A percentile compares a stretch with the other conserved stretches of the same genome.
Evolutionary conservation across 1,284 basidiomycete genomes (phyloP).

Genomic region (Rugosomyces carneus): DNA sequence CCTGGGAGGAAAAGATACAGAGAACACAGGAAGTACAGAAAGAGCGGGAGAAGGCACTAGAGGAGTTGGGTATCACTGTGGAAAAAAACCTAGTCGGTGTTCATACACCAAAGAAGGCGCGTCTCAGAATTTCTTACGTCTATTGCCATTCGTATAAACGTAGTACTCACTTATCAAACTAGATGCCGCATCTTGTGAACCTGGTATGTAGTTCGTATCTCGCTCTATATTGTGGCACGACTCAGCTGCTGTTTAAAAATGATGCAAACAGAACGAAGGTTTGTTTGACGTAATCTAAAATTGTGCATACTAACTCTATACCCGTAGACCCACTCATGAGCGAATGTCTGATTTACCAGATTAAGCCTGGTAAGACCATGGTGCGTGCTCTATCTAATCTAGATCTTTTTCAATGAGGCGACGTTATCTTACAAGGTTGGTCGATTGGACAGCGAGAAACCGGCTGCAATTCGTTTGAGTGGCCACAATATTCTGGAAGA

Average conservation of each 20-base stretch:
- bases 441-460: conserved; percentile 71
- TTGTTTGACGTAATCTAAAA: conserved; percentile 17
- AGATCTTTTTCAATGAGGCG: neutral
- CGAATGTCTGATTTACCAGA: conserved; percentile 91
- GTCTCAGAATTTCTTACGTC: conserved; percentile 18
- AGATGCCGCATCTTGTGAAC: conserved; percentile 95
- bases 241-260: conserved; percentile 20
- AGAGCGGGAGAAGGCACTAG: conserved; percentile 93
- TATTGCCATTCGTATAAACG: conserved; percentile 14
- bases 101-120: conserved; percentile 95
- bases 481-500: conserved; percentile 89
- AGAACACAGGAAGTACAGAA: conserved; percentile 94
- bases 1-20: conserved; percentile 95
- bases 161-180: conserved; percentile 16
- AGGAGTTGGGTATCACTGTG: conserved; percentile 95
- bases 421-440: conserved; percentile 51
- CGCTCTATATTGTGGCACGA: conserved; percentile 5
- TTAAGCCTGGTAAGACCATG: conserved; percentile 53
- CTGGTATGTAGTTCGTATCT: conserved; percentile 50
- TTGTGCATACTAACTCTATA: conserved; percentile 6
- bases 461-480: conserved; percentile 87
- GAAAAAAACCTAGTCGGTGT: conserved; percentile 95
- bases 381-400: conserved; percentile 2
- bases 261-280: conserved; percentile 83
- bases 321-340: conserved; percentile 77